A percentile compares a stretch with the other conserved stretches of the same genome.
Evolutionary conservation across 2,329 filamentous ascomycete genomes (phyloP).

Genomic region (Fusarium sp.): DNA sequence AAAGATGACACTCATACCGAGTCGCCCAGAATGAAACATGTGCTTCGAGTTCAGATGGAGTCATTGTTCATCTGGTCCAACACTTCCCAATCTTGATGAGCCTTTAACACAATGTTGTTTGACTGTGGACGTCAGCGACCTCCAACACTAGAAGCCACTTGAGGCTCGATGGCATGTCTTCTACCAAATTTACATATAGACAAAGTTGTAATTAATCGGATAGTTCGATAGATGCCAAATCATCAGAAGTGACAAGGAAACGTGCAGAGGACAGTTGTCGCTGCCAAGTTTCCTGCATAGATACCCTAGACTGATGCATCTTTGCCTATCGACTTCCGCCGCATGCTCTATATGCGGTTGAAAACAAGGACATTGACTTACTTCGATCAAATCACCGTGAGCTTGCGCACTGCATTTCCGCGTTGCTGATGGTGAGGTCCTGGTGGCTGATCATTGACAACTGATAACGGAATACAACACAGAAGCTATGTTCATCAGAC

Average conservation of each 20-base stretch:
- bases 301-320: background rate
- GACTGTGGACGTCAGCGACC: too few species aligned
- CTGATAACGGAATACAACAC: background rate
- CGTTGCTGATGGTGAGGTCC: background rate
- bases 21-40: rapidly evolving
- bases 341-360: background rate
- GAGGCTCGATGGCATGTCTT: too few species aligned
- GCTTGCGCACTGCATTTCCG: too few species aligned
- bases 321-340: background rate
- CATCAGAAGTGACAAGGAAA: background rate
- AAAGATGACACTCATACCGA: background rate
- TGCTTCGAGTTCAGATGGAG: rapidly evolving
- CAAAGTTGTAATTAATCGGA: background rate
- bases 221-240: background rate
- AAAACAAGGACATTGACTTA: too few species aligned
- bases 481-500: too few species aligned
- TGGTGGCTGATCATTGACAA: background rate
- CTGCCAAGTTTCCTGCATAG: background rate
- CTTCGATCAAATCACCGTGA: too few species aligned
- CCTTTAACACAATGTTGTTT: background rate
- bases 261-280: background rate
- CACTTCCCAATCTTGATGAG: too few species aligned
- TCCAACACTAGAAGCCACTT: background rate
- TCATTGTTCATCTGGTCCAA: rapidly evolving
- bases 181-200: background rate